Evolutionary conservation across 2,329 filamentous ascomycete genomes (phyloP).

Genomic region (Neonectria ditissima): DNA sequence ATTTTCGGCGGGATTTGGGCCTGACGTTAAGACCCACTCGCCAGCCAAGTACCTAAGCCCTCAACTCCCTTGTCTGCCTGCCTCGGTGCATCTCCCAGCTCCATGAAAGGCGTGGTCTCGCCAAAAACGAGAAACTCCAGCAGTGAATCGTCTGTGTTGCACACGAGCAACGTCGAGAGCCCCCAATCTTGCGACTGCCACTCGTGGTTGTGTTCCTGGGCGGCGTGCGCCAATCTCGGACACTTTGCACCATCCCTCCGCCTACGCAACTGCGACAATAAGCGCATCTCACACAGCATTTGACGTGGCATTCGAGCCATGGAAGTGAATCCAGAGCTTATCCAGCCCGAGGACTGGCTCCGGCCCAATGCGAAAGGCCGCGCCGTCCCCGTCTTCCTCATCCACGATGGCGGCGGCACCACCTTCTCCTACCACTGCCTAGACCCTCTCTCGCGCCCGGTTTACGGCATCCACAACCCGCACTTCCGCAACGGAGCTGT

Average conservation of each 20-base stretch:
- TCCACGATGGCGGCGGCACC: slow-evolving; percentile 73
- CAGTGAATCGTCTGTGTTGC: neutral
- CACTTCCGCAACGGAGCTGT: slow-evolving; percentile 59
- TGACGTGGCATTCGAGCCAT: slow-evolving; percentile 22
- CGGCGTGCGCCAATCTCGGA: neutral
- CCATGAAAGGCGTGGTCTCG: neutral
- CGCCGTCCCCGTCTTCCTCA: slow-evolving; percentile 63
- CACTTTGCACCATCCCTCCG: neutral
- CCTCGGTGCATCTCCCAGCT: neutral
- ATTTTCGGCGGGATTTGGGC: slow-evolving; percentile 1
- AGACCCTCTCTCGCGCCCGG: slow-evolving; percentile 58
- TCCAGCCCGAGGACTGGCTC: slow-evolving; percentile 51
- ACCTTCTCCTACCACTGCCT: slow-evolving; percentile 69
- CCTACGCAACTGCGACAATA: neutral
- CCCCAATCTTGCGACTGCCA: neutral
- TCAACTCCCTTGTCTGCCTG: neutral
- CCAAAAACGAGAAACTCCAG: neutral
- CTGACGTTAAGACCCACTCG: neutral
- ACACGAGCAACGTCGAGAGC: neutral
- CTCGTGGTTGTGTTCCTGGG: neutral
- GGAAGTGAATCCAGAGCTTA: slow-evolving; percentile 47
- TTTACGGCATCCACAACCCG: slow-evolving; percentile 68
- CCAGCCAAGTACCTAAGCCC: neutral
- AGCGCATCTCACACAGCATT: neutral
- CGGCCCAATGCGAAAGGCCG: slow-evolving; percentile 34